Percentiles rank a stretch among this genome's conserved stretches.
Conservation (phyloP, 177 flowering plant genomes). For the Vitis hybrid region DNA sequence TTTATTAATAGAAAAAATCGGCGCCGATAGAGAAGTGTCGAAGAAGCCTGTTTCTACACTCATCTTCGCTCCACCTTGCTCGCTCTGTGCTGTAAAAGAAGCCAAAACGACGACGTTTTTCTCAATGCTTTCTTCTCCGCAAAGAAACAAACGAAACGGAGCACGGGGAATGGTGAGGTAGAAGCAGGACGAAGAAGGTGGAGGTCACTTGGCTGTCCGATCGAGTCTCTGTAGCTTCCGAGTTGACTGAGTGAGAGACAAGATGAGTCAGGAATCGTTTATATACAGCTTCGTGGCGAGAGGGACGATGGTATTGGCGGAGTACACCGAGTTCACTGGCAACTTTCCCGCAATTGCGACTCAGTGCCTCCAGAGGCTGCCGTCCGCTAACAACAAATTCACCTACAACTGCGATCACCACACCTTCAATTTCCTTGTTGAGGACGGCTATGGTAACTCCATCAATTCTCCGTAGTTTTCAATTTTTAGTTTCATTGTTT, state of each 20-base stretch:
- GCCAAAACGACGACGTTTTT: too few species aligned
- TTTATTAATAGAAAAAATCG: too few species aligned
- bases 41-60: too few species aligned
- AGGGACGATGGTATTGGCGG: conserved; percentile 80
- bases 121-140: too few species aligned
- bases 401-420: conserved; percentile 90
- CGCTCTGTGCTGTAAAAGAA: too few species aligned
- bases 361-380: conserved; percentile 78
- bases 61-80: too few species aligned
- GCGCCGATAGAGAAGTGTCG: too few species aligned
- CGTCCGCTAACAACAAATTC: conserved; percentile 85
- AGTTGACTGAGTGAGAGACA: conserved; percentile 8
- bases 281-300: conserved; percentile 93
- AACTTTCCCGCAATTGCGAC: conserved; percentile 85
- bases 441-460: conserved; percentile 76
- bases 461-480: not conserved
- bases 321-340: conserved; percentile 92
- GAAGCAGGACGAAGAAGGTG: not conserved
- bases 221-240: not conserved
- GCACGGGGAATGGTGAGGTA: too few species aligned
- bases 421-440: conserved; percentile 81
- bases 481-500: conserved; percentile 1
- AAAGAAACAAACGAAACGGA: too few species aligned
- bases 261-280: conserved; percentile 75
- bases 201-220: not conserved